Base-by-base conservation (phyloP, 1,284 basidiomycete genomes). In the Fomitopsis schrenkii region DNA sequence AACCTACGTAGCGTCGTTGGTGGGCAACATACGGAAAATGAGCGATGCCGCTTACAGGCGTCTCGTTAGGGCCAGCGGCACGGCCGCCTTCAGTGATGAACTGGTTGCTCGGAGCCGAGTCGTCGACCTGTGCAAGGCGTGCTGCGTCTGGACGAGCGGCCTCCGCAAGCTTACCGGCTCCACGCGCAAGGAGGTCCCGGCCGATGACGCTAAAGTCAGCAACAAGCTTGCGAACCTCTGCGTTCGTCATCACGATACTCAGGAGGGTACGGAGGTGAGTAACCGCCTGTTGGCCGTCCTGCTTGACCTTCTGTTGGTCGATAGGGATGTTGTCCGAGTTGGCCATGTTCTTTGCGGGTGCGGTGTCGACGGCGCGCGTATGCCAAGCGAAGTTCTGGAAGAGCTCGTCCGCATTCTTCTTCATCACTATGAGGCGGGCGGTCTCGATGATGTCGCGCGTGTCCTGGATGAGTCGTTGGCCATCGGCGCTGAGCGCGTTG, bases 321-420 rank as follows among this genome's bases (percentile, higher is more conserved):
- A 85, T 79, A 35, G 85, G 82, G 9, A 84, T 58, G 4, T 76
- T 72, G 38, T 83, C 80, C n/a, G 52, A 36, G 57, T 69, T 75
- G 4, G 77, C 72, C 57, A 77, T 75, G 63, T 77, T 79, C 72
- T 81, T 81, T 15, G 74, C 76, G 54, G 74, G 65, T 22, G 75
- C 70, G 33, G 75, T 58, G 66, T 87, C 83, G 36, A 86, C 77
- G 59, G 84, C 81, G 57, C 84, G 79, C 0, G 91, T 92, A 64
- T 87, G 81, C 86, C 86, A 95, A 52, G 94, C 74, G 66, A 95
- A 95, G 66, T 91, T 87, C 74, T 96, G 95, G 74, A 97, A 82
- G 45, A 96, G 81, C 77, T 97, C 94, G 70, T 96, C 95, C 30
- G 81, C 79, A 75, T 97, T 97, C 84, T 97, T 97, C 69, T 90